phyloP scores from a whole-genome alignment of 2,329 filamentous ascomycete species.

The Hypoxylon sp. region DNA sequence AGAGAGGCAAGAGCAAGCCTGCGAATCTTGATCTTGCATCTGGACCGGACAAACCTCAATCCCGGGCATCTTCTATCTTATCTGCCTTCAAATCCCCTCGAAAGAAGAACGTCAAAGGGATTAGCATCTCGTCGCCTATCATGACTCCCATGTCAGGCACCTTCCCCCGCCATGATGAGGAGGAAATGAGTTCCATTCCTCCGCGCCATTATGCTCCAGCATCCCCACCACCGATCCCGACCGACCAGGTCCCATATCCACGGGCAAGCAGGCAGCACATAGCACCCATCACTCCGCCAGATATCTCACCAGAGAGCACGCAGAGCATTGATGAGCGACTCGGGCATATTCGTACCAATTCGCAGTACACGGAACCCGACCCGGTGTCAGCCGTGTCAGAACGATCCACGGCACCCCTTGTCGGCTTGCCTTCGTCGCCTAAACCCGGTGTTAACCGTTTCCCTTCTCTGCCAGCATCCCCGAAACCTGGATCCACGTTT shows the following conservation, averaged over 20 bases:
- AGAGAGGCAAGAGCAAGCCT: slow-evolving; percentile 58
- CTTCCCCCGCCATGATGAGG: slow-evolving; percentile 68
- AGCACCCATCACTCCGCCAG: slow-evolving; percentile 63
- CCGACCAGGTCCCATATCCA: slow-evolving; percentile 61
- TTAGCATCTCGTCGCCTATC: slow-evolving; percentile 76
- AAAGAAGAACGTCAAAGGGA: slow-evolving; percentile 64
- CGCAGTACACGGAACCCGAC: slow-evolving; percentile 61
- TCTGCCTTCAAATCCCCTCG: slow-evolving; percentile 74
- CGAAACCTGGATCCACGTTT: slow-evolving; percentile 54
- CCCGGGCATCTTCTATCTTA: slow-evolving; percentile 71
- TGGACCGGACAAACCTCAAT: slow-evolving; percentile 67
- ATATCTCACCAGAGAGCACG: slow-evolving; percentile 64
- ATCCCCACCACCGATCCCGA: slow-evolving; percentile 70
- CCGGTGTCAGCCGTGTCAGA: slow-evolving; percentile 69
- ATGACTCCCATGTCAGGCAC: slow-evolving; percentile 74
- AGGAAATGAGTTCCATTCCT: slow-evolving; percentile 71
- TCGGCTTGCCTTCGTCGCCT: slow-evolving; percentile 66
- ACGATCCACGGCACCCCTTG: slow-evolving; percentile 65
- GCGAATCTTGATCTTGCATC: slow-evolving; percentile 59
- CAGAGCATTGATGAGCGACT: slow-evolving; percentile 72
- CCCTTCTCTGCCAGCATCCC: slow-evolving; percentile 56
- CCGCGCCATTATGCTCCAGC: slow-evolving; percentile 72
- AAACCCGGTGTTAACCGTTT: slow-evolving; percentile 57
- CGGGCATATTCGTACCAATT: slow-evolving; percentile 60
- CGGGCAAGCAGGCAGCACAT: slow-evolving; percentile 53